Base-by-base conservation (phyloP, 2,329 filamentous ascomycete species). In the Trichoderma aggressivum region DNA sequence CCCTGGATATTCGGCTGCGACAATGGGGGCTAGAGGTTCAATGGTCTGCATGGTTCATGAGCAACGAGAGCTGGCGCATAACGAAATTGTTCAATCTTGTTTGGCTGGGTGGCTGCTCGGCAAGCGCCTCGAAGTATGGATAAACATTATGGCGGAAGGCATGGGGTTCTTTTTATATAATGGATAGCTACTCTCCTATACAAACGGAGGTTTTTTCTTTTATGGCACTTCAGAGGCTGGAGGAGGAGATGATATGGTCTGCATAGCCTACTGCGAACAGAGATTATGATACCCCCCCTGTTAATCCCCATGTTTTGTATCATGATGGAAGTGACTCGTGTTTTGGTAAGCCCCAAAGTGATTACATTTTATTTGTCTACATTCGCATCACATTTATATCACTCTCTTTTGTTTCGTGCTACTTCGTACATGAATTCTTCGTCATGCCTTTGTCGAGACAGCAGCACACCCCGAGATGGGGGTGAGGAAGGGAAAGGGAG, bases 281-380 rank as follows among this genome's bases (percentile, higher is more conserved):
- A 69, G 70, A 60, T 66, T 66, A 74, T 71, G 70, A 74, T 74
- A 73, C 70, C 73, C 73, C 59, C 59, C 43, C 32, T 5, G 53
- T 26, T 16, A n/a, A 26, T 18, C 36, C 11, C 7, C 34, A n/a
- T 47, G 5, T 26, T 32, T 43, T 14, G 39, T 32, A 12, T 50
- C 39, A 18, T 26, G 7, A 12, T 47, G 1, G 5, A 26, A 14
- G 36, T 11, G 16, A 21, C 16, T 30, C 32, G 34, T 18, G 34
- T 16, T 26, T 28, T 43, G 30, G 11, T 32, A 61, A 61, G 32
- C 34, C 34, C 34, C 55, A 59, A n/a, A 18, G 55, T 34, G 55
- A 67, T 67, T 34, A 47, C 64, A 34, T 58, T 8, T 8, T 59
- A 30, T 32, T 18, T 39, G 34, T 39, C 50, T 58, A 39, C 50